phyloP scores from a whole-genome alignment of 805 yeast genomes.

The Barnettozyma populi region DNA sequence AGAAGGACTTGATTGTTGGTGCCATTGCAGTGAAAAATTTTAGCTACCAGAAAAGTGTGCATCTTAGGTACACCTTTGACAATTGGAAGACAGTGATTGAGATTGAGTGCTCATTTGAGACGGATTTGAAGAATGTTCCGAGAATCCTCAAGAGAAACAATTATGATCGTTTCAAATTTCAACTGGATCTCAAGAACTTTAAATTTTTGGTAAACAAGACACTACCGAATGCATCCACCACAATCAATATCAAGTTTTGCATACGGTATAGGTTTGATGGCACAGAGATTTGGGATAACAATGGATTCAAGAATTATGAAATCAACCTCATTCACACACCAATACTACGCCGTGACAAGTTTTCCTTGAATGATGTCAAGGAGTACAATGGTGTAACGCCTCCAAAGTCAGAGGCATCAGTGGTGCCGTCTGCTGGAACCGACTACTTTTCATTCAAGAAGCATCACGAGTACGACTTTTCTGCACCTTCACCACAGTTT shows the following conservation, averaged over 20 bases:
- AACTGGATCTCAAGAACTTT: constrained; percentile 42
- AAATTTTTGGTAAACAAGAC: constrained; percentile 12
- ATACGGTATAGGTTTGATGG: constrained; percentile 30
- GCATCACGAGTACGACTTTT: background rate
- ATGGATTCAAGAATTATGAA: constrained; percentile 51
- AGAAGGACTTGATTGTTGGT: constrained; percentile 58
- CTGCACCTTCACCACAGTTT: background rate
- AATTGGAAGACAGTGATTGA: constrained; percentile 74
- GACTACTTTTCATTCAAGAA: constrained; percentile 9
- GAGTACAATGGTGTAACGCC: background rate
- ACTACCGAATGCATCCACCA: background rate
- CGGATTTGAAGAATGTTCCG: constrained; percentile 39
- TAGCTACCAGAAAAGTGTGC: constrained; percentile 60
- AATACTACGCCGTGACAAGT: constrained; percentile 8
- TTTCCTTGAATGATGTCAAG: constrained; percentile 16
- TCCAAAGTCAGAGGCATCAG: background rate
- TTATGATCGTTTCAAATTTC: constrained; percentile 70
- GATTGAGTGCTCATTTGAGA: constrained; percentile 54
- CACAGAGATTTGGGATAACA: constrained; percentile 78
- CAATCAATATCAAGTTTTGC: constrained; percentile 42
- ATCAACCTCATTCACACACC: constrained; percentile 24
- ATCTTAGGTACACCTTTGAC: constrained; percentile 70
- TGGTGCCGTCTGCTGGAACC: background rate
- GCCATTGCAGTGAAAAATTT: constrained; percentile 75
- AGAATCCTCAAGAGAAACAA: constrained; percentile 40